Evolutionary conservation across 2,329 filamentous ascomycete genomes (phyloP).

Genomic region (Xylaria sp.): DNA sequence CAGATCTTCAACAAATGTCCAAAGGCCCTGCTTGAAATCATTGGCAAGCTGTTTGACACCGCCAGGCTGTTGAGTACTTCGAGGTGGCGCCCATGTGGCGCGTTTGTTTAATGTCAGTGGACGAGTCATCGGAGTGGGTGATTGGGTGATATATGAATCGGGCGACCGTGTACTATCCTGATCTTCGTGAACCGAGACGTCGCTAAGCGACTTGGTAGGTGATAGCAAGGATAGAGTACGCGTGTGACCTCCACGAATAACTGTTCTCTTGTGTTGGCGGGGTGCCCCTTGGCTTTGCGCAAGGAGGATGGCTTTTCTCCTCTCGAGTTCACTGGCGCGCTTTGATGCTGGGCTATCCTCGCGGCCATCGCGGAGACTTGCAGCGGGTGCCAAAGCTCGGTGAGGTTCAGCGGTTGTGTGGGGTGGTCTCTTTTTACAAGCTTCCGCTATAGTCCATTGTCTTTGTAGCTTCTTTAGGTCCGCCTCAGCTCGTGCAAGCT

Average conservation of each 20-base stretch:
- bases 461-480: slow-evolving; percentile 82
- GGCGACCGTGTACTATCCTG: slow-evolving; percentile 57
- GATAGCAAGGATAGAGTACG: slow-evolving; percentile 83
- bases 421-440: slow-evolving; percentile 77
- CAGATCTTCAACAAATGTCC: slow-evolving; percentile 95
- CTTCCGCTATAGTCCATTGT: slow-evolving; percentile 83
- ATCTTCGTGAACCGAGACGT: slow-evolving; percentile 59
- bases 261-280: slow-evolving; percentile 63
- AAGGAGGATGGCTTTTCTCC: slow-evolving; percentile 74
- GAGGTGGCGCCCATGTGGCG: slow-evolving; percentile 69
- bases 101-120: slow-evolving; percentile 62
- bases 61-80: slow-evolving; percentile 55
- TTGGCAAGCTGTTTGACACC: slow-evolving; percentile 82
- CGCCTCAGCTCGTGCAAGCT: slow-evolving; percentile 82
- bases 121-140: slow-evolving; percentile 52
- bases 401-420: slow-evolving; percentile 69
- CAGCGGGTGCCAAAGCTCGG: slow-evolving; percentile 52
- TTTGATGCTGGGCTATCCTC: slow-evolving; percentile 55
- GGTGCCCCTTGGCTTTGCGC: slow-evolving; percentile 57
- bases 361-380: slow-evolving; percentile 44
- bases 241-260: slow-evolving; percentile 75
- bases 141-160: slow-evolving; percentile 48
- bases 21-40: slow-evolving; percentile 88
- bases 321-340: slow-evolving; percentile 73
- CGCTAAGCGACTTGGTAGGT: slow-evolving; percentile 62